Evolutionary conservation across 306 rosid genomes (phyloP), one percentile per base, ranked within the genome.

Genomic region (Leucaena leucocephala): DNA sequence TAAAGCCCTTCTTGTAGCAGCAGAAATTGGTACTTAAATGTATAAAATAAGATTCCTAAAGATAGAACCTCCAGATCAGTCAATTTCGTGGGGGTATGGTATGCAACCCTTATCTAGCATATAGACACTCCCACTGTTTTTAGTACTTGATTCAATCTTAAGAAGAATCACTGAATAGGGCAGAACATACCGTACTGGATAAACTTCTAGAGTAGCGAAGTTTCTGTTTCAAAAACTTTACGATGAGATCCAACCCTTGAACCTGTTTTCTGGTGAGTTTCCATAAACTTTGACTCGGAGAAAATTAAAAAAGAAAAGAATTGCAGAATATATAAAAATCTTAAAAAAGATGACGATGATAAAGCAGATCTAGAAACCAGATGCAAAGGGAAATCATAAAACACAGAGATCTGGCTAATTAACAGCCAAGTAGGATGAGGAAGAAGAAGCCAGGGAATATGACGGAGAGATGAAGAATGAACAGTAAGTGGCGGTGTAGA

Each of bases 401-500:
- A 67, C 39, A 80, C 7, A 19, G 58, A 75, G 64, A 75, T 49
- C 46, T 39, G 12, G 40, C 2, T 39, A 12, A 48, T 3, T 54
- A 27, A 34, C 21, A 7, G 8, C 46, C 70, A 38, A 14, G 9
- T 19, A 19, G 13, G 33, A 22, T 4, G 19, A 7, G 7, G n/a
- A 16, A n/a, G 66, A 6, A 61, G 79, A 72, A 72, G 57, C 80
- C 68, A 35, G 35, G 21, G 82, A 52, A 54, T 40, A 62, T 52
- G 16, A 34, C 19, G 22, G 77, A 61, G 15, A 61, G 48, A 59
- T 39, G 77, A 59, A 21, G 4, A 58, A 16, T 61, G 73, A 61
- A 36, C n/a, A 75, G 76, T 34, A 34, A 9, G 36, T 3, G 0
- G 7, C 39, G 33, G 40, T 12, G 22, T 4, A 58, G 64, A 33